These are phyloP conservation scores for Candida hispaniensis DNA, from an alignment of 805 yeast species.

Conservation along the genomic window DNA sequence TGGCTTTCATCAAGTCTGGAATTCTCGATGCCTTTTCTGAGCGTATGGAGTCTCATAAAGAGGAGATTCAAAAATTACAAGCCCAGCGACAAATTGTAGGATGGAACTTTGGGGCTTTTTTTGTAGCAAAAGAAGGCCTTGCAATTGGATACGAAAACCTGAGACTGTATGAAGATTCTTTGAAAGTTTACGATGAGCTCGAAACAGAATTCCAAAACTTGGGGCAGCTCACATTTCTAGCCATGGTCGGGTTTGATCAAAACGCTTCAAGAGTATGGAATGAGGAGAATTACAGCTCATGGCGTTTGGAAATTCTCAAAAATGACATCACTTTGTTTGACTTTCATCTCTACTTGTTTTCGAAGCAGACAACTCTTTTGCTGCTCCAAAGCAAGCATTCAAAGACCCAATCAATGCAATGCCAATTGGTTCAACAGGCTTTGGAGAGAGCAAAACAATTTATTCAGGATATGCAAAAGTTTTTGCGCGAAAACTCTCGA, in stretches of 20 bases:
- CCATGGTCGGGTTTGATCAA: slow-evolving; percentile 25
- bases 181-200: slow-evolving; percentile 41
- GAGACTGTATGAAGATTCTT: slow-evolving; percentile 50
- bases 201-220: slow-evolving; percentile 27
- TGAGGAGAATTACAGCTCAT: slow-evolving; percentile 19
- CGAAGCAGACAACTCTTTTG: slow-evolving; percentile 29
- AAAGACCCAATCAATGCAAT: slow-evolving; percentile 21
- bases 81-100: slow-evolving; percentile 31
- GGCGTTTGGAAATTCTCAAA: slow-evolving; percentile 28
- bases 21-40: slow-evolving; percentile 43
- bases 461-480: slow-evolving; percentile 32
- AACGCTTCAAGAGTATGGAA: slow-evolving; percentile 19
- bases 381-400: slow-evolving; percentile 25
- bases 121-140: slow-evolving; percentile 39
- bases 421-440: slow-evolving; percentile 23
- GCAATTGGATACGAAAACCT: slow-evolving; percentile 45
- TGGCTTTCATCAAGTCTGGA: slow-evolving; percentile 41
- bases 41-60: slow-evolving; percentile 36
- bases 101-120: slow-evolving; percentile 37
- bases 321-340: slow-evolving; percentile 32
- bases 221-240: slow-evolving; percentile 27
- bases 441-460: slow-evolving; percentile 30
- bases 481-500: slow-evolving; percentile 22
- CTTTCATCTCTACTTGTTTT: slow-evolving; percentile 30
- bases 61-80: slow-evolving; percentile 33